Evolutionary conservation across 1,284 basidiomycete species (phyloP).

Genomic region (Ganoderma sinense): DNA sequence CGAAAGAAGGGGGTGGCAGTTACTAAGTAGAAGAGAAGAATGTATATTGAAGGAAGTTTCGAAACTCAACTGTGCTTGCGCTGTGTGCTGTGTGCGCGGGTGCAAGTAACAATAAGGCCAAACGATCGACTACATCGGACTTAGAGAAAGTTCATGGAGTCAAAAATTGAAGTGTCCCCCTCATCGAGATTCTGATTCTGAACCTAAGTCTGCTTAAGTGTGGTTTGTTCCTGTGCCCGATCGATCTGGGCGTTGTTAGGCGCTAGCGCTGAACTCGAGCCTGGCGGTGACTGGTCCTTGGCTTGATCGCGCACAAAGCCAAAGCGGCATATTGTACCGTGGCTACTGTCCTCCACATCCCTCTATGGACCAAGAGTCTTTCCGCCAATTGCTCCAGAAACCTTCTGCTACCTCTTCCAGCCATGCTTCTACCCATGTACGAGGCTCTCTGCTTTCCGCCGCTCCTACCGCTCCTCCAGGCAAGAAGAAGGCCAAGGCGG

Average conservation of each 20-base stretch:
- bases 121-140: background rate
- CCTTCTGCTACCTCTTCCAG: slow-evolving; percentile 18
- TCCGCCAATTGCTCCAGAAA: slow-evolving; percentile 44
- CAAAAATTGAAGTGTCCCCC: too few relatives aligned
- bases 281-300: background rate
- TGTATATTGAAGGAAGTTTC: slow-evolving; percentile 26
- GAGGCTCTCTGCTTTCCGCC: slow-evolving; percentile 33
- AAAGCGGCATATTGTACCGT: too few relatives aligned
- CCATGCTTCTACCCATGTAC: slow-evolving; percentile 20
- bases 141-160: too few relatives aligned
- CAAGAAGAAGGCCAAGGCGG: slow-evolving; percentile 38
- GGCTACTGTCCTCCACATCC: background rate
- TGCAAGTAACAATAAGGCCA: too few relatives aligned
- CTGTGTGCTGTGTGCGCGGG: background rate
- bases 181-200: too few relatives aligned
- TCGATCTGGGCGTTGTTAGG: too few relatives aligned
- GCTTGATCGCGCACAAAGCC: background rate
- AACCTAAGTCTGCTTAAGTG: too few relatives aligned
- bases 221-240: too few relatives aligned
- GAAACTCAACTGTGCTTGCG: background rate
- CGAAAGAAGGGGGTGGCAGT: slow-evolving; percentile 29
- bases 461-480: slow-evolving; percentile 14
- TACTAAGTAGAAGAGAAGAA: slow-evolving; percentile 32
- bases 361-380: slow-evolving; percentile 45
- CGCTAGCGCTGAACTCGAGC: background rate